Conservation (phyloP, 164 flowering plant species). For the Protea cynaroides region DNA sequence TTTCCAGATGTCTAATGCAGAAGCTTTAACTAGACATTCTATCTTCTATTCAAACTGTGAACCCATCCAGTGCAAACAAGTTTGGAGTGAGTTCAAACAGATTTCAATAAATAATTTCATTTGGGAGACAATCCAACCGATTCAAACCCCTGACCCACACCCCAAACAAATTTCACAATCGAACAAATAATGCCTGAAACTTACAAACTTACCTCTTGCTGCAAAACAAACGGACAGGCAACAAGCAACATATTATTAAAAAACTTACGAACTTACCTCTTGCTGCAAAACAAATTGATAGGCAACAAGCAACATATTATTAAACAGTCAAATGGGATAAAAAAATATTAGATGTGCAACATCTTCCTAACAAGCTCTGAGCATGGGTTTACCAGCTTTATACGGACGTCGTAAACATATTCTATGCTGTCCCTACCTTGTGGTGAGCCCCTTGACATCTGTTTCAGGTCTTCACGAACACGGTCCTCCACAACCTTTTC, state of each 20-base stretch:
- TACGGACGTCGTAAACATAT: conserved; percentile 30
- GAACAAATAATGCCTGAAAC: conserved; percentile 60
- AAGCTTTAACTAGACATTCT: conserved; percentile 42
- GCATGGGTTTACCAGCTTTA: conserved; percentile 39
- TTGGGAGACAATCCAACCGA: conserved; percentile 46
- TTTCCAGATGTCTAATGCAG: conserved; percentile 40
- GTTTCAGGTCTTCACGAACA: conserved; percentile 65
- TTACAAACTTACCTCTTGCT: conserved; percentile 93
- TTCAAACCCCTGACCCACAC: conserved; percentile 39
- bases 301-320: conserved; percentile 33
- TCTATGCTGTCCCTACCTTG: conserved; percentile 84
- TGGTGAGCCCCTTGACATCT: conserved; percentile 62
- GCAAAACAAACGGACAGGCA: conserved; percentile 50
- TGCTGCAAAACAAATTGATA: conserved; percentile 59
- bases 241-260: no score
- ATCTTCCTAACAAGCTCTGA: conserved; percentile 18
- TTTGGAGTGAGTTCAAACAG: no score
- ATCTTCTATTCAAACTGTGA: conserved; percentile 46
- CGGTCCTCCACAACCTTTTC: conserved; percentile 71
- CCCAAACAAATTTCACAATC: conserved; percentile 56
- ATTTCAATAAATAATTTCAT: conserved; percentile 42
- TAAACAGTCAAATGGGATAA: conserved; percentile 5
- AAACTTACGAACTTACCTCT: conserved; percentile 88
- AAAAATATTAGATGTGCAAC: neutral
- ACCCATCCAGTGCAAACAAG: conserved; percentile 47